phyloP scores from a whole-genome alignment of 352 stramenopile genomes.

The Phytophthora chlamydospora region DNA sequence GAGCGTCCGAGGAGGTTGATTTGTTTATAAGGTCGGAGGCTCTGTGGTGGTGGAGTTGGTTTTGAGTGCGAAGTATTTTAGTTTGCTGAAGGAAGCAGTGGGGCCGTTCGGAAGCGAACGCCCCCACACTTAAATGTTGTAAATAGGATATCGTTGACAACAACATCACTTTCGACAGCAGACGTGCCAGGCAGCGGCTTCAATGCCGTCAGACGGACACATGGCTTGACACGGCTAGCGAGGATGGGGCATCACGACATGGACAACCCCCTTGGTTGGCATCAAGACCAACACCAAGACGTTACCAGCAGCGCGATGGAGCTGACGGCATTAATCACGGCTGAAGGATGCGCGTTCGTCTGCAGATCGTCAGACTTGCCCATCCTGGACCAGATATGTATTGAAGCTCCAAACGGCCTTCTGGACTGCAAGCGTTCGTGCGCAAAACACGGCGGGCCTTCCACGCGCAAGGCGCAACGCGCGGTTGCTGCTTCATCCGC shows the following conservation, averaged over 20 bases:
- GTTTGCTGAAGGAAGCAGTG: constrained; percentile 22
- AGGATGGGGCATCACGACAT: constrained; percentile 10
- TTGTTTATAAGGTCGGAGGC: constrained; percentile 37
- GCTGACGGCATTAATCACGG: no score
- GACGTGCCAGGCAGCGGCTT: constrained; percentile 24
- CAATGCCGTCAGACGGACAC: constrained; percentile 16
- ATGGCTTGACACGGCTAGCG: constrained; percentile 10
- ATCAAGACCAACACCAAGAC: no score
- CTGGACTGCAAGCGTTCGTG: no score
- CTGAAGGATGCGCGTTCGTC: no score
- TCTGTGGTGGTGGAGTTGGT: background rate
- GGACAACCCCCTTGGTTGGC: no score
- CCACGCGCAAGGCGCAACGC: no score
- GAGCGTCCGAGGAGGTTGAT: background rate
- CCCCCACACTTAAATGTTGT: constrained; percentile 28
- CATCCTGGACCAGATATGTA: no score
- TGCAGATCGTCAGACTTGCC: no score
- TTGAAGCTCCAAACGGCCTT: no score
- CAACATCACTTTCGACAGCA: constrained; percentile 1
- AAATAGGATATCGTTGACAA: constrained; percentile 38
- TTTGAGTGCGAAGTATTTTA: constrained; percentile 31
- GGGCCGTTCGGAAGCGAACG: background rate
- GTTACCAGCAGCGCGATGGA: no score
- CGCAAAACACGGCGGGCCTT: no score
- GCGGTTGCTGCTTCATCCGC: no score